A percentile compares a stretch with the other conserved stretches of the same genome.
Conservation (phyloP, 352 stramenopile genomes). For the Pythium volutum region DNA sequence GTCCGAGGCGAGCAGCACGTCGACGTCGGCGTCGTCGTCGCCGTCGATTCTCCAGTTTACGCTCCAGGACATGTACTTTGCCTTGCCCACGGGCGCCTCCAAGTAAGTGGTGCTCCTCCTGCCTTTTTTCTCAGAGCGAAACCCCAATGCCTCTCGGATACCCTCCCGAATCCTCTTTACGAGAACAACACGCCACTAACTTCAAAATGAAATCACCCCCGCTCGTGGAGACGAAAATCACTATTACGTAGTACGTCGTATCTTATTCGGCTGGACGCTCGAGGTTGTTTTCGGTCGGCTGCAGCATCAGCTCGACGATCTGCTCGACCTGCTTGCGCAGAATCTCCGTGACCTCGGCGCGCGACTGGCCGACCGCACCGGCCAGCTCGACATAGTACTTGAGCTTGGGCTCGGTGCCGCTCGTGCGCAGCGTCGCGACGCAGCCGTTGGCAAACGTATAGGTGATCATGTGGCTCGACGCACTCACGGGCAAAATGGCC, state of each 20-base stretch:
- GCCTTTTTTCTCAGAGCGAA: neutral
- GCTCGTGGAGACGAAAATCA: neutral
- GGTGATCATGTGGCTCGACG: conserved; percentile 96
- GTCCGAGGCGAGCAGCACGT: conserved; percentile 18
- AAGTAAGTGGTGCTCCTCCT: neutral
- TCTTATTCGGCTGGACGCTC: conserved; percentile 45
- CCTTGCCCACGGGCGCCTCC: conserved; percentile 32
- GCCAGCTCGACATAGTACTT: conserved; percentile 98
- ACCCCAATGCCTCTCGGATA: no score
- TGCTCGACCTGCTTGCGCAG: conserved; percentile 64
- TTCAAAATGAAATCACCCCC: conserved; percentile 5
- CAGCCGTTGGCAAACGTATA: conserved; percentile 96
- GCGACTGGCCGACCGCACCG: conserved; percentile 59
- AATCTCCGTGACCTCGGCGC: conserved; percentile 51
- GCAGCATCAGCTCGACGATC: conserved; percentile 81
- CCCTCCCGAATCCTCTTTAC: no score
- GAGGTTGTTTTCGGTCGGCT: conserved; percentile 76
- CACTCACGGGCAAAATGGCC: conserved; percentile 90
- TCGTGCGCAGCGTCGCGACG: conserved; percentile 96
- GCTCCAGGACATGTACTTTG: conserved; percentile 82
- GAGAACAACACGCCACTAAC: conserved; percentile 10
- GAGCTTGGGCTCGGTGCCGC: conserved; percentile 98
- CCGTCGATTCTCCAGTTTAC: conserved; percentile 64
- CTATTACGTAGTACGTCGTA: neutral
- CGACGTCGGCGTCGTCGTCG: conserved; percentile 28